Percentiles rank a stretch among this genome's conserved stretches.
These are phyloP conservation scores for Trichoderma sp. DNA, from an alignment of 2,329 filamentous ascomycete species.

Conservation along the genomic window DNA sequence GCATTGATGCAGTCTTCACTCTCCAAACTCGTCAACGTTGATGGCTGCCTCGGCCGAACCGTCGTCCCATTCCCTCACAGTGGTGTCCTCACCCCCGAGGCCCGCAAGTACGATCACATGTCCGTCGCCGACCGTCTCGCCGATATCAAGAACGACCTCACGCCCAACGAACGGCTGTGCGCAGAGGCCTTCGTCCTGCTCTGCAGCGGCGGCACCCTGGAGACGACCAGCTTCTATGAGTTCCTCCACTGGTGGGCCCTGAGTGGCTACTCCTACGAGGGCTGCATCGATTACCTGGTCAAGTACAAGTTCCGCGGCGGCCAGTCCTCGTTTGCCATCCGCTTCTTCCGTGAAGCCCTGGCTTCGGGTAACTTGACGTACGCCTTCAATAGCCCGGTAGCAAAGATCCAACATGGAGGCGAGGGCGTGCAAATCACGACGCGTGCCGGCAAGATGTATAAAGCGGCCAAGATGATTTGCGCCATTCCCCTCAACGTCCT, in stretches of 20 bases:
- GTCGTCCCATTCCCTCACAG: slow-evolving; percentile 19
- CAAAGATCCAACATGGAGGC: slow-evolving; percentile 12
- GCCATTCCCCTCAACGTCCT: slow-evolving; percentile 21
- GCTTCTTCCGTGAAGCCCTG: slow-evolving; percentile 20
- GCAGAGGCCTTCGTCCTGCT: slow-evolving; percentile 17
- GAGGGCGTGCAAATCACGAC: slow-evolving; percentile 15
- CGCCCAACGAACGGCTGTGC: slow-evolving; percentile 19
- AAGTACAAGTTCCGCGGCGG: slow-evolving; percentile 21
- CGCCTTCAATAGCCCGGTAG: slow-evolving; percentile 20
- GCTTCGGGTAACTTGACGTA: slow-evolving; percentile 15
- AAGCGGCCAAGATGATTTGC: slow-evolving; percentile 18
- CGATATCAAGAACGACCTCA: slow-evolving; percentile 16
- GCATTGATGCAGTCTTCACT: slow-evolving; percentile 22
- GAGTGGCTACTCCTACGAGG: slow-evolving; percentile 21
- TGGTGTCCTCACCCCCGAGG: slow-evolving; percentile 7
- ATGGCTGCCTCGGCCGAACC: slow-evolving; percentile 17
- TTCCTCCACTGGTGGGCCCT: slow-evolving; percentile 24
- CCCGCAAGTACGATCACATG: slow-evolving; percentile 25
- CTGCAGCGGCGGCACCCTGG: slow-evolving; percentile 18
- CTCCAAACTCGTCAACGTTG: slow-evolving; percentile 21
- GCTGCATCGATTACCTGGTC: slow-evolving; percentile 22
- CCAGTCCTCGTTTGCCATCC: slow-evolving; percentile 18
- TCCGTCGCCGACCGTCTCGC: slow-evolving; percentile 18
- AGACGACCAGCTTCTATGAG: slow-evolving; percentile 24
- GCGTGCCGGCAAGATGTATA: slow-evolving; percentile 8